Conservation (phyloP, 176 grass and related monocot species). For the Melocanna baccifera region DNA sequence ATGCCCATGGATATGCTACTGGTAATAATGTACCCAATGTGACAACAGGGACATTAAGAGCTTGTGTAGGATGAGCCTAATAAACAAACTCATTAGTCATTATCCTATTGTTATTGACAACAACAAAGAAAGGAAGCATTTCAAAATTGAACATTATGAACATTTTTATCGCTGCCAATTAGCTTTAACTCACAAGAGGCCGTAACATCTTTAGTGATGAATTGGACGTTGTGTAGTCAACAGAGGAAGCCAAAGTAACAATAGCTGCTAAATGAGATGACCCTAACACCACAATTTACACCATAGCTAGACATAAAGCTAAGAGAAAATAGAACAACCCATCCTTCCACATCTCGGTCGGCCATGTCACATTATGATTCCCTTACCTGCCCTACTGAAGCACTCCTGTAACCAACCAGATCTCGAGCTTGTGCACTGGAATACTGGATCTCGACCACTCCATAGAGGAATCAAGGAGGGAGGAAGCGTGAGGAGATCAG, state of each 20-base stretch:
- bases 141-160: not conserved
- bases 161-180: not conserved
- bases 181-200: conserved; percentile 61
- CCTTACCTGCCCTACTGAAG: too few species aligned
- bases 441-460: too few species aligned
- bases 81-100: conserved; percentile 11
- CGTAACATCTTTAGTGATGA: conserved; percentile 76
- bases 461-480: too few species aligned
- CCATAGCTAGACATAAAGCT: too few species aligned
- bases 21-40: conserved; percentile 68
- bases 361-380: too few species aligned
- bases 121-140: conserved; percentile 12
- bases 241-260: conserved; percentile 79
- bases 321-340: too few species aligned
- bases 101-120: not conserved
- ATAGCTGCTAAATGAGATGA: conserved; percentile 52
- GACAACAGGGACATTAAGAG: conserved; percentile 72
- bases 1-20: conserved; percentile 69
- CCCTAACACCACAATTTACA: too few species aligned
- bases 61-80: conserved; percentile 68
- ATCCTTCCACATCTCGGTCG: too few species aligned
- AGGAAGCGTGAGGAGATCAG: too few species aligned
- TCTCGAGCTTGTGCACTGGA: too few species aligned
- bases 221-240: conserved; percentile 80
- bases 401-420: too few species aligned